Evolutionary conservation across 2,329 filamentous ascomycete species (phyloP).

Genomic region (Cladophialophora bantiana): DNA sequence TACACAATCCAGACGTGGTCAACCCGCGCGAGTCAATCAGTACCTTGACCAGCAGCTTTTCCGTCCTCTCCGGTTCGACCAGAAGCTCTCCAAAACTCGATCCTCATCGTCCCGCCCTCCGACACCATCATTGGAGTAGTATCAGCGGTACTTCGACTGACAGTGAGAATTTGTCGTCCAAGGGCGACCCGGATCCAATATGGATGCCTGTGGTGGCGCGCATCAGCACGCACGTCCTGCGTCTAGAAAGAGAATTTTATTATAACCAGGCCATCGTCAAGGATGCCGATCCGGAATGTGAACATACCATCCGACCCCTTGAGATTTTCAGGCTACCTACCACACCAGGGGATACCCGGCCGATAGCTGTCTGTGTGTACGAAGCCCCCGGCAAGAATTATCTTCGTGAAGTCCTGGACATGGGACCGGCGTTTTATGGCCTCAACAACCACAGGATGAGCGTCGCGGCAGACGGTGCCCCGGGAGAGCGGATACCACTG

Average conservation of each 20-base stretch:
- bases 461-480: constrained; percentile 48
- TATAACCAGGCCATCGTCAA: constrained; percentile 76
- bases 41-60: constrained; percentile 46
- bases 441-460: constrained; percentile 56
- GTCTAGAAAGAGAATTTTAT: constrained; percentile 87
- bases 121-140: constrained; percentile 58
- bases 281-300: constrained; percentile 73
- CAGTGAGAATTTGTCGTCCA: constrained; percentile 52
- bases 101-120: constrained; percentile 47
- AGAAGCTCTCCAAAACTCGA: constrained; percentile 54
- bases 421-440: constrained; percentile 77
- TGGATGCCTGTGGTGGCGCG: constrained; percentile 77
- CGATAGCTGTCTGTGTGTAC: constrained; percentile 81
- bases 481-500: constrained; percentile 70
- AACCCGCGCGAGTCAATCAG: constrained; percentile 55
- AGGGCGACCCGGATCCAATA: constrained; percentile 48
- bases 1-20: constrained; percentile 62
- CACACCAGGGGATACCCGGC: constrained; percentile 70
- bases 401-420: constrained; percentile 68
- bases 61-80: constrained; percentile 52
- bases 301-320: constrained; percentile 80
- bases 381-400: constrained; percentile 78
- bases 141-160: constrained; percentile 56
- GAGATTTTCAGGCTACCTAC: constrained; percentile 77
- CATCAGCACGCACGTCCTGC: constrained; percentile 79